A percentile compares a stretch with the other conserved stretches of the same genome.
These are phyloP conservation scores for Austropuccinia psidii DNA, from an alignment of 1,284 basidiomycete species.

Conservation along the genomic window DNA sequence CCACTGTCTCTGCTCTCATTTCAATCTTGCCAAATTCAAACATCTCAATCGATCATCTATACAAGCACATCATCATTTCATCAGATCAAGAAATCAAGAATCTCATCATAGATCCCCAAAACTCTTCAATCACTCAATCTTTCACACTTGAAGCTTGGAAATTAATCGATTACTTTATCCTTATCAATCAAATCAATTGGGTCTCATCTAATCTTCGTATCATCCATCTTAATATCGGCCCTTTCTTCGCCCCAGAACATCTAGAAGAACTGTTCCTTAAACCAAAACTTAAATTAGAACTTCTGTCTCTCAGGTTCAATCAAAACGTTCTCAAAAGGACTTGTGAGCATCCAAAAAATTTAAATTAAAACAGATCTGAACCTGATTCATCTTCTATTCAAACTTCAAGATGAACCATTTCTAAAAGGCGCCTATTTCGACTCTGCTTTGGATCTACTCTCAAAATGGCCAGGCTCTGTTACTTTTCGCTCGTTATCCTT, in stretches of 20 bases:
- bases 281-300: background rate
- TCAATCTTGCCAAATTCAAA: background rate
- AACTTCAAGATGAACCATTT: slow-evolving; percentile 26
- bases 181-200: slow-evolving; percentile 20
- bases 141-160: slow-evolving; percentile 1
- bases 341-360: background rate
- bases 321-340: slow-evolving; percentile 24
- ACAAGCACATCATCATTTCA: background rate
- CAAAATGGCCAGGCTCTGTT: background rate
- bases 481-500: slow-evolving; percentile 13
- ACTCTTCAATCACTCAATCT: background rate
- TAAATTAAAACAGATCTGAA: background rate
- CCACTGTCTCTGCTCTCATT: background rate
- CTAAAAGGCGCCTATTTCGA: slow-evolving; percentile 37
- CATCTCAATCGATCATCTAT: background rate
- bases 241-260: slow-evolving; percentile 29
- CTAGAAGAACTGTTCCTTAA: slow-evolving; percentile 22
- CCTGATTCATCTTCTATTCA: background rate
- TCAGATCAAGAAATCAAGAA: background rate
- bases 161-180: slow-evolving; percentile 8
- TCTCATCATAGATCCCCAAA: background rate
- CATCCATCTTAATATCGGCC: slow-evolving; percentile 16
- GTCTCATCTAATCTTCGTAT: background rate
- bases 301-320: slow-evolving; percentile 24
- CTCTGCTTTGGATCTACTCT: background rate